Conservation (phyloP, 768 basidiomycete genomes). For the Mrakia hoshinonis region DNA sequence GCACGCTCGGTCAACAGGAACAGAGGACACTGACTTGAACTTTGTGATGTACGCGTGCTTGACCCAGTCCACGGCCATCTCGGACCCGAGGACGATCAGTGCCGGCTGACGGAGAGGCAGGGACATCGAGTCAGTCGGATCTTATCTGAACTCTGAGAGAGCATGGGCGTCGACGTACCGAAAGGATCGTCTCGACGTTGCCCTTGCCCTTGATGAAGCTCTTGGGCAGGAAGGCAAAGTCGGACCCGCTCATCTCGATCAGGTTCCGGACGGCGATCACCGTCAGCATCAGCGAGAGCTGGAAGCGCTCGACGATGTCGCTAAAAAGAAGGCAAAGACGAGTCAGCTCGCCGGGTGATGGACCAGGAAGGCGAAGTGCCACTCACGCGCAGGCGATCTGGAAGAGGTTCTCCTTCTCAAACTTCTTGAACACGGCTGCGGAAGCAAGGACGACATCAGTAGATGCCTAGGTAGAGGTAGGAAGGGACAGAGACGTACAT, state of each 20-base stretch:
- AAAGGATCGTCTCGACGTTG: constrained; percentile 62
- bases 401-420: constrained; percentile 96
- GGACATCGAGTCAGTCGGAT: constrained; percentile 7
- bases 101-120: constrained; percentile 57
- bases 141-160: too few relatives aligned
- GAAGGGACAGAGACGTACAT: constrained; percentile 43
- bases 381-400: constrained; percentile 92
- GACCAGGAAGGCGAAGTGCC: background rate
- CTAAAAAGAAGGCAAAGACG: background rate
- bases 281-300: constrained; percentile 76
- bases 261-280: constrained; percentile 90
- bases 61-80: constrained; percentile 94
- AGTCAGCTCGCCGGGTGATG: background rate
- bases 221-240: constrained; percentile 63
- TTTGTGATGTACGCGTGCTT: constrained; percentile 99
- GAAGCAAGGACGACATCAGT: background rate
- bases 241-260: constrained; percentile 84
- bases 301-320: constrained; percentile 98
- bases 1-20: background rate
- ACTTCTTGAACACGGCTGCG: constrained; percentile 86
- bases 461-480: background rate
- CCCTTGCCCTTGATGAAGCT: constrained; percentile 40
- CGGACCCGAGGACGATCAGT: constrained; percentile 77
- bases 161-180: constrained; percentile 47
- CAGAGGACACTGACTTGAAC: constrained; percentile 53